Conservation (phyloP, 768 basidiomycete genomes). For the Tylopilus cervinicoccineus region DNA sequence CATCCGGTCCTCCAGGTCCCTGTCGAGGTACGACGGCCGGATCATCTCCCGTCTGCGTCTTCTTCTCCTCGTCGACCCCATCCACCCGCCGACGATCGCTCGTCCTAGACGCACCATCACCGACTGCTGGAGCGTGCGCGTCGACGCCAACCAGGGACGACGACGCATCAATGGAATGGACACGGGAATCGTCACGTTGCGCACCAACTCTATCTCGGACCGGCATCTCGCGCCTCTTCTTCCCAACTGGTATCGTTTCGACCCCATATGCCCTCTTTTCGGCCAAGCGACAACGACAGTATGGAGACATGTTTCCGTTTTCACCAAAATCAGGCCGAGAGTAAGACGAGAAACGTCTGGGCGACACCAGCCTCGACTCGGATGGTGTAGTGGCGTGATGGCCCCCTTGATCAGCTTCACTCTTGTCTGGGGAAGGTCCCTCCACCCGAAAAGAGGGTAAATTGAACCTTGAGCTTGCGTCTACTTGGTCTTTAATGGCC, state of each 20-base stretch:
- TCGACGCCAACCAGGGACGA: not conserved
- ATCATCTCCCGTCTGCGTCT: constrained; percentile 7
- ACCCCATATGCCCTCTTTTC: not conserved
- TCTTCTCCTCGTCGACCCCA: not conserved
- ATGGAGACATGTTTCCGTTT: not conserved
- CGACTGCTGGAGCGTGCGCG: not conserved
- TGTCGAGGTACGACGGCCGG: constrained; percentile 13
- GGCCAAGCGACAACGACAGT: not conserved
- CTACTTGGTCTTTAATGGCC: not conserved
- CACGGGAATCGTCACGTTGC: not conserved
- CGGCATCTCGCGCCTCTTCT: not conserved
- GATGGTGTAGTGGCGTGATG: not conserved
- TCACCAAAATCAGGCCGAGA: not conserved
- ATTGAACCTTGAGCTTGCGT: constrained; percentile 16
- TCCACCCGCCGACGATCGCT: not conserved
- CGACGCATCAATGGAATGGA: not conserved
- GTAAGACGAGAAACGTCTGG: not conserved
- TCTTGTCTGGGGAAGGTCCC: constrained; percentile 11
- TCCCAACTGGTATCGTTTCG: not conserved
- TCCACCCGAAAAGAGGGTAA: constrained; percentile 17
- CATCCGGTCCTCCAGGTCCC: not conserved
- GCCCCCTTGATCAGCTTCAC: not conserved
- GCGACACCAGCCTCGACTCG: constrained; percentile 4
- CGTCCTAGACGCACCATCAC: not conserved
- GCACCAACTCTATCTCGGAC: not conserved